phyloP scores from a whole-genome alignment of 208 protist species.

The Phytomonas francai region DNA sequence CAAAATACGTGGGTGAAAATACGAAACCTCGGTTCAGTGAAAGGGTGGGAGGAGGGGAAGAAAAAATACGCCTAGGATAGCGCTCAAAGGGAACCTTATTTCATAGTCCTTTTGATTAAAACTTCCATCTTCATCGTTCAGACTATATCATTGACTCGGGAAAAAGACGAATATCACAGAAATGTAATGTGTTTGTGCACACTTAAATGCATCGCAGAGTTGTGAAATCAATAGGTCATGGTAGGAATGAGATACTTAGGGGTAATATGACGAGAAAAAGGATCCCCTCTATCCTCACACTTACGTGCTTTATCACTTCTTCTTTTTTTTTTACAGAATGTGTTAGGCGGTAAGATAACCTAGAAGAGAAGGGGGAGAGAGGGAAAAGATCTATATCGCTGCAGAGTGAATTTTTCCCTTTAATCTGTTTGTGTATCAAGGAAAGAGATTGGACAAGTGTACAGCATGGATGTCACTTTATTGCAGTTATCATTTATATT shows the following conservation, averaged over 20 bases:
- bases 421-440: background rate
- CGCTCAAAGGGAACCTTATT: background rate
- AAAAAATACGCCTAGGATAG: background rate
- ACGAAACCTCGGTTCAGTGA: background rate
- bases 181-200: background rate
- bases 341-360: background rate
- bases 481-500: background rate
- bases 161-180: background rate
- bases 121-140: background rate
- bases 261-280: background rate
- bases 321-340: background rate
- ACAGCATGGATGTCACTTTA: background rate
- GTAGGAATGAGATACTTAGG: background rate
- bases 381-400: background rate
- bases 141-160: background rate
- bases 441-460: background rate
- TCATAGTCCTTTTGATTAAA: background rate
- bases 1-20: background rate
- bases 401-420: background rate
- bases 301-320: background rate
- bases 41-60: constrained; percentile 6
- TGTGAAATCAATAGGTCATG: background rate
- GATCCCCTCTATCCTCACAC: background rate
- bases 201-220: background rate
- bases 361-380: background rate